Evolutionary conservation across 2,329 filamentous ascomycete species (phyloP).

Genomic region (Neonectria coccinea): DNA sequence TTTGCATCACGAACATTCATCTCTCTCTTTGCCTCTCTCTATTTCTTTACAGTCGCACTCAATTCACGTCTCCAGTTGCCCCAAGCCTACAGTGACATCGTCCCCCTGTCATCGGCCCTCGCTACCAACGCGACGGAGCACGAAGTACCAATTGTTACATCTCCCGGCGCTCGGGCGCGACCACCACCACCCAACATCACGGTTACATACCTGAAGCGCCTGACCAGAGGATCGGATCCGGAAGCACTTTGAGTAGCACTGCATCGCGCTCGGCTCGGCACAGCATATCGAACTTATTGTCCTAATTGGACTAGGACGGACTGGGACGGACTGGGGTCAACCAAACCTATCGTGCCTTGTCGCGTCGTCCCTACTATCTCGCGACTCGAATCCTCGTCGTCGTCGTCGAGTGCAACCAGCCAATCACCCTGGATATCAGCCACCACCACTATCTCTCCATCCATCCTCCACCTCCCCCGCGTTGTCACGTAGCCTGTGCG

Average conservation of each 20-base stretch:
- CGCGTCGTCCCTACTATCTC: conserved; percentile 8
- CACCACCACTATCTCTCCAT: conserved; percentile 10
- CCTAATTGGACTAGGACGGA: not conserved
- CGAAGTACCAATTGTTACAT: not conserved
- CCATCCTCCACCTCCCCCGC: conserved; percentile 24
- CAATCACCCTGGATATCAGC: conserved; percentile 9
- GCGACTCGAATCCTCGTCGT: not conserved
- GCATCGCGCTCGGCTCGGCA: not conserved
- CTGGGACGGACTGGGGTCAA: not conserved
- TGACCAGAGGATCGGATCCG: not conserved
- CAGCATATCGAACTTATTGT: not conserved
- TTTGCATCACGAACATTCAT: not conserved
- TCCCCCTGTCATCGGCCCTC: not conserved
- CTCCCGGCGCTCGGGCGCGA: not conserved
- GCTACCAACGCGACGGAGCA: not conserved
- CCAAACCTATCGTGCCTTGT: conserved; percentile 3
- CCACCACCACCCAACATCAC: not conserved
- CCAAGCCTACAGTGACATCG: not conserved
- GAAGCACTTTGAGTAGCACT: not conserved
- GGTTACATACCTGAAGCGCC: not conserved
- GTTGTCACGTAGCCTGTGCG: conserved; percentile 35
- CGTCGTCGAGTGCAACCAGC: conserved; percentile 17
- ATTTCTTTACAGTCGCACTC: not conserved
- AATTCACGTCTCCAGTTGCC: too few species aligned
- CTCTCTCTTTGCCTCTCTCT: too few species aligned